phyloP scores from a whole-genome alignment of 257 asterid species.

The Datura wrightii region DNA sequence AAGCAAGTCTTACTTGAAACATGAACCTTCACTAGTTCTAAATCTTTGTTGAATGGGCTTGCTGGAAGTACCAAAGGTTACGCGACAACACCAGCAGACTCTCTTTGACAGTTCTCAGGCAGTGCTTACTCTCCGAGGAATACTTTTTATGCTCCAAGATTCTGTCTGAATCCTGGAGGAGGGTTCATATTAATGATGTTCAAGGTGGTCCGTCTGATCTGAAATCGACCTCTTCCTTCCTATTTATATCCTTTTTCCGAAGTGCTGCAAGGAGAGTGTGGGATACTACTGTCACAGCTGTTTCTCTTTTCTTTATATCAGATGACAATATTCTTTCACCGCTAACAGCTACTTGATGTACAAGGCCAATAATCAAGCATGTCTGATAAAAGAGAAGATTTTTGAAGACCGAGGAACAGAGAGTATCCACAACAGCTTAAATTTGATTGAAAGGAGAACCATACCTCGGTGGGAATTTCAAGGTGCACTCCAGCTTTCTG shows the following conservation, averaged over 20 bases:
- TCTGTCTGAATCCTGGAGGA: background rate
- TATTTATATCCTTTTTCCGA: background rate
- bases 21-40: background rate
- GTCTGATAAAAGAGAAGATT: background rate
- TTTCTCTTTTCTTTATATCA: background rate
- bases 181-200: background rate
- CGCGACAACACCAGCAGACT: background rate
- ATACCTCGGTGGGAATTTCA: constrained; percentile 44
- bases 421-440: constrained; percentile 34
- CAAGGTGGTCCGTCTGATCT: background rate
- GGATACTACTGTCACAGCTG: background rate
- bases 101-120: background rate
- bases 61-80: background rate
- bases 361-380: background rate
- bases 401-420: background rate
- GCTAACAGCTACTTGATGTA: background rate
- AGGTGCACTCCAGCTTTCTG: constrained; percentile 47
- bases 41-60: background rate
- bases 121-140: background rate
- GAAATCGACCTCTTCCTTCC: background rate
- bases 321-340: background rate
- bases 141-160: background rate
- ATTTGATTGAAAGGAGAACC: constrained; percentile 51
- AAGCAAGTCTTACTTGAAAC: background rate
- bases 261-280: background rate